These are phyloP conservation scores for Fomes fomentarius DNA, from an alignment of 1,284 basidiomycete species.

Conservation along the genomic window DNA sequence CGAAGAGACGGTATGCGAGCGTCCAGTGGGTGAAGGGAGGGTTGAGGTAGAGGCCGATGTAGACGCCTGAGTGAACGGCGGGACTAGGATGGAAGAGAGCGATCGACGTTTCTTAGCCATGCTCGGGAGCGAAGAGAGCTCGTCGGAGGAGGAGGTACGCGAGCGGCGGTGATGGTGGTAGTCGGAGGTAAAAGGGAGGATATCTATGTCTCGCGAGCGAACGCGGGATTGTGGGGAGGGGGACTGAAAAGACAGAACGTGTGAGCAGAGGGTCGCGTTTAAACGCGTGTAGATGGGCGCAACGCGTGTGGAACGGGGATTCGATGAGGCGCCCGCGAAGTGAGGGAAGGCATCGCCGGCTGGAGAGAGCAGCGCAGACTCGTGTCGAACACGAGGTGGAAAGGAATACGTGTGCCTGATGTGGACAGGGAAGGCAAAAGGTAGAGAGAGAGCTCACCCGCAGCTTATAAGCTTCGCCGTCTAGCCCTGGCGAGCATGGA, in stretches of 20 bases:
- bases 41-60: conserved; percentile 20
- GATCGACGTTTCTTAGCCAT: conserved; percentile 53
- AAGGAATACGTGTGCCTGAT: conserved; percentile 15
- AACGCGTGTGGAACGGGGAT: conserved; percentile 18
- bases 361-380: conserved; percentile 11
- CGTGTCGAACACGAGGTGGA: conserved; percentile 25
- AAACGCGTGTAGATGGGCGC: conserved; percentile 20
- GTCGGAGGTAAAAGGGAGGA: conserved; percentile 1
- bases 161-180: conserved; percentile 12
- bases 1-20: conserved; percentile 21
- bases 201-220: not conserved
- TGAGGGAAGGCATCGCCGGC: conserved; percentile 13
- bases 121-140: conserved; percentile 17
- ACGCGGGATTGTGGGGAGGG: conserved; percentile 3
- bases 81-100: conserved; percentile 50
- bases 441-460: conserved; percentile 13
- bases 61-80: conserved; percentile 37
- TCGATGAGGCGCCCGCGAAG: conserved; percentile 13
- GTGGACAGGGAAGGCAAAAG: conserved; percentile 3
- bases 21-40: conserved; percentile 10
- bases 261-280: conserved; percentile 17
- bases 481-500: conserved; percentile 19
- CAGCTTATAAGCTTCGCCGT: conserved; percentile 16
- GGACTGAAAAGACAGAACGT: conserved; percentile 18
- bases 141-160: conserved; percentile 17